Percentiles rank a stretch among this genome's conserved stretches.
phyloP scores from a whole-genome alignment of 2,329 filamentous ascomycete species.

The Karstenula rhodostoma region DNA sequence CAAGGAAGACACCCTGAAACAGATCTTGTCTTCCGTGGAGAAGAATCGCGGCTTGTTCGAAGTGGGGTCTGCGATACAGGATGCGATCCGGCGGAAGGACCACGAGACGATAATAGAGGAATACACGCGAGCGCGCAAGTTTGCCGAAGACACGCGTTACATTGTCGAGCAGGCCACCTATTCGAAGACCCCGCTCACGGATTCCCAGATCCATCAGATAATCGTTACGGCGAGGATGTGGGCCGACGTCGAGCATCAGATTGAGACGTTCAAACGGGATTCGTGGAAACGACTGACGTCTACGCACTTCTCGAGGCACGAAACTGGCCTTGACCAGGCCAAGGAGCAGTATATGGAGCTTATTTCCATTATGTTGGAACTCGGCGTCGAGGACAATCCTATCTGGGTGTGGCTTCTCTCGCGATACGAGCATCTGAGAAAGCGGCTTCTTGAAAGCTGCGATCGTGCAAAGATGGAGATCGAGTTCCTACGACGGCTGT shows the following conservation, averaged over 20 bases:
- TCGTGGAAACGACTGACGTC: conserved; percentile 83
- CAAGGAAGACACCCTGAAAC: conserved; percentile 86
- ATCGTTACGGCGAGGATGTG: conserved; percentile 92
- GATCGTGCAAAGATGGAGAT: conserved; percentile 92
- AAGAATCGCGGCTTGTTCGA: conserved; percentile 84
- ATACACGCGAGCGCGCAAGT: conserved; percentile 81
- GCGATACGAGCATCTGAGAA: conserved; percentile 87
- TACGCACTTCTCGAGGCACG: conserved; percentile 64
- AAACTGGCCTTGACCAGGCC: conserved; percentile 54
- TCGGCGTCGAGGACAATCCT: conserved; percentile 94
- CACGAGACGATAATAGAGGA: conserved; percentile 88
- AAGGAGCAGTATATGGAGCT: conserved; percentile 90
- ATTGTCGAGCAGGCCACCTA: conserved; percentile 66
- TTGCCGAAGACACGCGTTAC: conserved; percentile 78
- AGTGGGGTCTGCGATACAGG: conserved; percentile 76
- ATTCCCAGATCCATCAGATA: conserved; percentile 84
- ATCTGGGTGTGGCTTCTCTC: conserved; percentile 96
- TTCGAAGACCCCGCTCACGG: conserved; percentile 66
- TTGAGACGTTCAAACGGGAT: conserved; percentile 86
- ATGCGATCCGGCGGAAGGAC: conserved; percentile 89
- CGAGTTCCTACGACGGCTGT: conserved; percentile 83
- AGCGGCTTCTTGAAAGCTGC: conserved; percentile 79
- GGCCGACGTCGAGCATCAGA: conserved; percentile 88
- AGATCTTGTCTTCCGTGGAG: conserved; percentile 77
- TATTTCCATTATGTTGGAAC: conserved; percentile 86